These are phyloP conservation scores for Rhynchosporium secalis DNA, from an alignment of 2,329 filamentous ascomycete species.

Conservation along the genomic window DNA sequence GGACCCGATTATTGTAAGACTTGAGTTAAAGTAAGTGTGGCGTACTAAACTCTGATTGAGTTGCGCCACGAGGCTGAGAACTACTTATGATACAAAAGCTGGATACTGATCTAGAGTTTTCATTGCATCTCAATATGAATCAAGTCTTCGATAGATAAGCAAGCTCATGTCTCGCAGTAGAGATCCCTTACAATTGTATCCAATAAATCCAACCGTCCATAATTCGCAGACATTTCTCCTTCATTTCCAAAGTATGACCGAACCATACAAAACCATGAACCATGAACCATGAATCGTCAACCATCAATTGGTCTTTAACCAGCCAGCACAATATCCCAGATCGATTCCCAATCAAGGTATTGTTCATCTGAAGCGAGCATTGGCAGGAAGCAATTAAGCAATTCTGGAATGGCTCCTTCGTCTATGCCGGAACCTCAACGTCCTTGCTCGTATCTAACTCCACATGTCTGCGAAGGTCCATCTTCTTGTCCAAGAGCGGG, in stretches of 20 bases:
- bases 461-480: conserved; percentile 68
- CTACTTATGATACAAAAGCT: background rate
- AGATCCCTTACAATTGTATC: background rate
- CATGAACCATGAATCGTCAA: background rate
- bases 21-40: too few relatives aligned
- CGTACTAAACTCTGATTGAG: background rate
- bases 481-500: conserved; percentile 64
- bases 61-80: background rate
- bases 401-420: background rate
- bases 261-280: background rate
- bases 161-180: too few relatives aligned
- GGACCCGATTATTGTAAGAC: too few relatives aligned
- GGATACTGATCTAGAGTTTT: too few relatives aligned
- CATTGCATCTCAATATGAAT: too few relatives aligned
- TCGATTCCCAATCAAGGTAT: too few relatives aligned
- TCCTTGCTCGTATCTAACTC: conserved; percentile 61
- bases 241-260: background rate
- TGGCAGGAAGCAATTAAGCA: too few relatives aligned
- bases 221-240: background rate
- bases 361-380: too few relatives aligned
- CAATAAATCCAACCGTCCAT: background rate
- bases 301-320: too few relatives aligned
- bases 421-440: conserved; percentile 44
- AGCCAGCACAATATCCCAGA: too few relatives aligned
- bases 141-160: too few relatives aligned